Evolutionary conservation across 2,329 filamentous ascomycete genomes (phyloP), one percentile per base, ranked within the genome.

Genomic region (Ilyonectria mors-panacis): DNA sequence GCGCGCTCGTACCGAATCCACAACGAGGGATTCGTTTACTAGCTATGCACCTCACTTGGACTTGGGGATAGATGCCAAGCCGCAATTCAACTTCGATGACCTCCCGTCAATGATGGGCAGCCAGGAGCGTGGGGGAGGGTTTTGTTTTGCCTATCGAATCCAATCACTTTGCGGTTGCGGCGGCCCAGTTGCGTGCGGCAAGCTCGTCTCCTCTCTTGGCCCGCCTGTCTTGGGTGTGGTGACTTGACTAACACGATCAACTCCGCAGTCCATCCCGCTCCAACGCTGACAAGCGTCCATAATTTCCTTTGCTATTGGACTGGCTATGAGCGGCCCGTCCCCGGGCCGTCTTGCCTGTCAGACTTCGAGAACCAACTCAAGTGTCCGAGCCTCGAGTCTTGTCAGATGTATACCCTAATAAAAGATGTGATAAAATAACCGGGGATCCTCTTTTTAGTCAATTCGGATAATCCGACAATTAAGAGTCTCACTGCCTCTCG

Each of bases 241-340:
- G 55, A 42, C 17, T 33, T 19, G 30, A n/a, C 51, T 30, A 47
- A 61, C 48, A 58, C 45, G 53, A 33, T 45, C 42, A 65, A 48
- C 30, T 30, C 42, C 37, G 53, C 45, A 19, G 44, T n/a, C 42
- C 37, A 26, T 65, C 54, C 37, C 44, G 30, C 39, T 59, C 51
- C 45, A 33, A 60, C 19, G 30, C 57, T 42, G n/a, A 19, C 39
- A 58, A 54, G 33, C 30, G 47, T 37, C 35, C 51, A 66, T 51
- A 23, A 59, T 45, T 61, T 39, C 45, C 48, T 63, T 62, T 53
- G 63, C 66, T 65, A 63, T 48, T 67, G 48, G 64, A 47, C 53
- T 71, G 67, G 57, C 71, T 59, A 68, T 66, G 42, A 58, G 67
- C 74, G 74, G 74, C 67, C 74, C 74, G 74, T 76, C 74, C 74